These are phyloP conservation scores for Chloroidium sp. DNA, from an alignment of 163 green algal species.

Conservation along the genomic window DNA sequence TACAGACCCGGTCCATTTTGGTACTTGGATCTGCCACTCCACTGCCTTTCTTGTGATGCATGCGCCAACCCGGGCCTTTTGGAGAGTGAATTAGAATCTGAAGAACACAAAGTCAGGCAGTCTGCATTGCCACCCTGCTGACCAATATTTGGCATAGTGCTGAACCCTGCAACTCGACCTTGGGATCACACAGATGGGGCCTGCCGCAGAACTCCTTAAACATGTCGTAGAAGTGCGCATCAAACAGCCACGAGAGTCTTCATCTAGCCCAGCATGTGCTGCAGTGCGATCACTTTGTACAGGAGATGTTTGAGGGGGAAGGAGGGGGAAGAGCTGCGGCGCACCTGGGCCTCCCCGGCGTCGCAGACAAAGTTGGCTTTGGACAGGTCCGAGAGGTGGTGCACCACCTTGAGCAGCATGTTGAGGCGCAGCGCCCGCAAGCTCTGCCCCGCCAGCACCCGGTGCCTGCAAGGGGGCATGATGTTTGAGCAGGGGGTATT, in stretches of 20 bases:
- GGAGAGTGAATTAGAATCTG: no score
- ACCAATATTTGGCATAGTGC: neutral
- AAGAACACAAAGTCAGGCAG: no score
- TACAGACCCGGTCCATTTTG: no score
- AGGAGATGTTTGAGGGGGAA: neutral
- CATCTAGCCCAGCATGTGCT: no score
- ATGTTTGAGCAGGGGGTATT: no score
- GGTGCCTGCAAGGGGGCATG: constrained; percentile 22
- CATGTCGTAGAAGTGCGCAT: no score
- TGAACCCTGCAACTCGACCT: neutral
- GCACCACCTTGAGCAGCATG: constrained; percentile 32
- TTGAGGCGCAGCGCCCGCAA: constrained; percentile 41
- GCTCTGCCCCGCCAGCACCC: constrained; percentile 30
- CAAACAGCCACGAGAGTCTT: no score
- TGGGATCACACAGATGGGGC: no score
- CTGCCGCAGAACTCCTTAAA: no score
- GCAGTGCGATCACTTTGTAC: neutral
- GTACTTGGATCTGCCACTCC: no score
- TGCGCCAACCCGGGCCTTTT: no score
- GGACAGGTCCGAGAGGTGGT: constrained; percentile 31
- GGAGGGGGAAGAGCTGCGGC: constrained; percentile 4
- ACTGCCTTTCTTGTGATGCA: no score
- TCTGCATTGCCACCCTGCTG: neutral
- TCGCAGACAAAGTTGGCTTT: constrained; percentile 23
- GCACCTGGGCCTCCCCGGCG: constrained; percentile 27